Evolutionary conservation across 768 basidiomycete genomes (phyloP), one percentile per base, ranked within the genome.

Genomic region (Chalciporus chontae): DNA sequence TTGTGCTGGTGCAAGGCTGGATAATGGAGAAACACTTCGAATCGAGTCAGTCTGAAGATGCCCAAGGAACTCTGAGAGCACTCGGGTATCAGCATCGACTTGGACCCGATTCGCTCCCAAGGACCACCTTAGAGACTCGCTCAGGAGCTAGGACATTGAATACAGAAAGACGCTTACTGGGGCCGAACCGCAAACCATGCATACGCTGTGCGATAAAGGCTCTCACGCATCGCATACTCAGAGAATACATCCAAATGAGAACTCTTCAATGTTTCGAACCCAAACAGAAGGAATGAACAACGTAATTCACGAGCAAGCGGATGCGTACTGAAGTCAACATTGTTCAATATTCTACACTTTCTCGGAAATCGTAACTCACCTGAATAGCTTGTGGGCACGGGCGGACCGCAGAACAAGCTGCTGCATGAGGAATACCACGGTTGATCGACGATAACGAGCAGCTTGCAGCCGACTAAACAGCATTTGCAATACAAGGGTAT

Each of bases 81-180:
- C 76, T 66, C 87, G 91, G 59, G 94, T 80, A 63, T 98, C 95
- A 1, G 89, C 84, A 54, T 88, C 84, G 17, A 97, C 74, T 69
- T 97, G 94, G 5, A 92, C 83, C 3, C 92, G 84, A 67, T 91
- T 91, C 21, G 90, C 88, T n/a, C 95, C 96, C 64, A 85, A 96
- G 4, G 94, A 87, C 94, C 95, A 98, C 59, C 94, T 97, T 59
- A 1, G 14, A 11, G 36, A 31, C 17, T 29, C 23, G n/a, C 21
- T 46, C 24, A 54, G 36, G 39, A 43, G 31, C 38, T n/a, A 21
- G 45, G 41, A 34, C 15, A 27, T 24, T 23, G 43, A 23, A 27
- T 4, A 41, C 7, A 32, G 18, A n/a, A 38, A 45, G 27, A 32
- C 39, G 60, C 90, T 68, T 67, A 96, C 94, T 93, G 92, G 8